A percentile compares a stretch with the other conserved stretches of the same genome.
Evolutionary conservation across 148 eudicot species (phyloP).

Genomic region (Silene conica): DNA sequence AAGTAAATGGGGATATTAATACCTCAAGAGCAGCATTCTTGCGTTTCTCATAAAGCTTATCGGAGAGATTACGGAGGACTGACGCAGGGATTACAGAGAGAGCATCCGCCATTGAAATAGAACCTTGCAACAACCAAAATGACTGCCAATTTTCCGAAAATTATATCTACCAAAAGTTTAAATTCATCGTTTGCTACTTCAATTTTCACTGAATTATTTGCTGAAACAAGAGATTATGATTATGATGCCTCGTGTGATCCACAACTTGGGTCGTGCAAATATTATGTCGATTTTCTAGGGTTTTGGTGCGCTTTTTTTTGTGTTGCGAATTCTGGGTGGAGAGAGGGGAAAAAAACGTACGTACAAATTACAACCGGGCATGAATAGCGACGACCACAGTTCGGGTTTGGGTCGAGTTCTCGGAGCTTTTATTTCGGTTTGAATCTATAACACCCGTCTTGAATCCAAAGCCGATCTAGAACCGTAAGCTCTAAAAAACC

Average conservation of each 20-base stretch:
- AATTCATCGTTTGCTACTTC: neutral
- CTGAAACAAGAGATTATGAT: neutral
- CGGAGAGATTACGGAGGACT: slow-evolving; percentile 81
- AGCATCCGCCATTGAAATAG: slow-evolving; percentile 56
- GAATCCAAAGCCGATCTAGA: no score
- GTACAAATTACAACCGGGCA: no score
- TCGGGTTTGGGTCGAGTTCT: no score
- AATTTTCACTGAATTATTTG: neutral
- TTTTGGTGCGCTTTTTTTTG: no score
- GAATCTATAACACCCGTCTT: no score
- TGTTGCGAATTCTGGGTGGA: no score
- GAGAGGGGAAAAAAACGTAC: no score
- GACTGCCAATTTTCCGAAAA: neutral
- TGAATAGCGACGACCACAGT: no score
- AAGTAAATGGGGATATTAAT: neutral
- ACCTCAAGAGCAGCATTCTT: slow-evolving; percentile 99
- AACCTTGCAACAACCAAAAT: neutral
- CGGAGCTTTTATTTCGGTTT: no score
- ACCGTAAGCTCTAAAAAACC: no score
- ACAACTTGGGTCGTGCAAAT: no score
- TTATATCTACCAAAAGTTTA: neutral
- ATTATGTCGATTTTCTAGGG: no score
- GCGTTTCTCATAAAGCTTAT: slow-evolving; percentile 94
- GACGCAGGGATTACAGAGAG: slow-evolving; percentile 53
- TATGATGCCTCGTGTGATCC: neutral